phyloP scores from a whole-genome alignment of 2,329 filamentous ascomycete genomes.

The Pezizomycotina sp. region DNA sequence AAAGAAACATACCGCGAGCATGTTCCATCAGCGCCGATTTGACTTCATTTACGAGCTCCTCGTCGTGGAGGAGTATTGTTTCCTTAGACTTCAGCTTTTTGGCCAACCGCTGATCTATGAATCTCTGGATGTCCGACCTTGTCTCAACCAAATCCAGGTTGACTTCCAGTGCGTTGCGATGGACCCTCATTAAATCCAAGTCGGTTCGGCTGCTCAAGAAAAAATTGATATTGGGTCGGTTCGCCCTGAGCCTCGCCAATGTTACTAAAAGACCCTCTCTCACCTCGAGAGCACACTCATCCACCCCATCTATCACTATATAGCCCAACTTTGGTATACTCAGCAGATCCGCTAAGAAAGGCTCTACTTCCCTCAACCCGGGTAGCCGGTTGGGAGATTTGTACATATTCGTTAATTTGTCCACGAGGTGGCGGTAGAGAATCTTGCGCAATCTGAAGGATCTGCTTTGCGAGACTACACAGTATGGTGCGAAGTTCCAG shows the following conservation, averaged over 20 bases:
- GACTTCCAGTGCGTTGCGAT: slow-evolving; percentile 10
- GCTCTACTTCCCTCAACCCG: too few species aligned
- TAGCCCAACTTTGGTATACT: slow-evolving; percentile 6
- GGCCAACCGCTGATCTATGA: slow-evolving; percentile 13
- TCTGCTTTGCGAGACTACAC: slow-evolving; percentile 11
- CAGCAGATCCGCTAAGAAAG: not conserved
- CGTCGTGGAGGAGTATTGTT: too few species aligned
- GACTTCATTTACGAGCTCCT: too few species aligned
- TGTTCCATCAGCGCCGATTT: too few species aligned
- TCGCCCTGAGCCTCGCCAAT: not conserved
- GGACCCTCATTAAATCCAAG: slow-evolving; percentile 9
- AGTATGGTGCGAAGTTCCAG: slow-evolving; percentile 4
- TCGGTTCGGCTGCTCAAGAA: slow-evolving; percentile 26
- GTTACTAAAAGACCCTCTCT: slow-evolving; percentile 1
- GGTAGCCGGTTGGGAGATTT: too few species aligned
- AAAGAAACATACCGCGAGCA: slow-evolving; percentile 30
- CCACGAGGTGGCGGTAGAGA: too few species aligned
- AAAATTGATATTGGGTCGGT: slow-evolving; percentile 19
- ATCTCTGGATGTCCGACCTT: slow-evolving; percentile 21
- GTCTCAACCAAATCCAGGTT: slow-evolving; percentile 16
- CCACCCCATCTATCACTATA: slow-evolving; percentile 15
- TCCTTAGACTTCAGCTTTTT: too few species aligned
- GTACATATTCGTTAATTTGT: too few species aligned
- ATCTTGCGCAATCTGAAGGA: slow-evolving; percentile 9
- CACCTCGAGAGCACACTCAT: slow-evolving; percentile 11